A percentile compares a stretch with the other conserved stretches of the same genome.
Evolutionary conservation across 805 yeast species (phyloP).

Genomic region (Saturnispora diversa): DNA sequence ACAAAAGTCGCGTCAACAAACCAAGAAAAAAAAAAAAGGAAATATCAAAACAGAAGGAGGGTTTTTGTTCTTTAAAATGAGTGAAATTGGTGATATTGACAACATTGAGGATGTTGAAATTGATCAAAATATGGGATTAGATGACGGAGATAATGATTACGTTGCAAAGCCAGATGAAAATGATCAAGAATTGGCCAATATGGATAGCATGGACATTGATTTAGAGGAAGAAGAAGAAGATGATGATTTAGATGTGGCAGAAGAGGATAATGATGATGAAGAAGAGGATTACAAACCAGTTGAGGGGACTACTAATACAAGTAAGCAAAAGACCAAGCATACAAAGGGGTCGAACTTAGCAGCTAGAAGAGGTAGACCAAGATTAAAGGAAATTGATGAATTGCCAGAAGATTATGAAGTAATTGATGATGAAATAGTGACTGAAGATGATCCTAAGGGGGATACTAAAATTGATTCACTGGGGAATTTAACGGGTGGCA

Average conservation of each 20-base stretch:
- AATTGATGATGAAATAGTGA: conserved; percentile 66
- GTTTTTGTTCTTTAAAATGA: conserved; percentile 2
- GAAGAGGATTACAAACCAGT: conserved; percentile 19
- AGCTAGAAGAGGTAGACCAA: conserved; percentile 16
- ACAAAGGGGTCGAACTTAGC: conserved; percentile 10
- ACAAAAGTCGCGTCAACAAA: not conserved
- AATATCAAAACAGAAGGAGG: not conserved
- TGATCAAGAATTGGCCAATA: conserved; percentile 2
- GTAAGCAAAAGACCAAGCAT: conserved; percentile 6
- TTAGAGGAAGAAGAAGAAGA: conserved; percentile 19
- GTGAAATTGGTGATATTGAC: not conserved
- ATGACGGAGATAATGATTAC: not conserved
- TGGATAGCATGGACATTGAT: conserved; percentile 15
- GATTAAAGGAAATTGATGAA: conserved; percentile 10
- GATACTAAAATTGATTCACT: conserved; percentile 57
- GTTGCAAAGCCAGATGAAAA: not conserved
- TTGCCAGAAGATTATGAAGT: conserved; percentile 33
- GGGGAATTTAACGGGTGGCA: conserved; percentile 64
- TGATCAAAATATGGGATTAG: not conserved
- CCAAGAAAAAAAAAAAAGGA: not conserved
- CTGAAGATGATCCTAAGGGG: conserved; percentile 74
- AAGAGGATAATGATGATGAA: conserved; percentile 13
- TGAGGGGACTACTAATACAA: conserved; percentile 19
- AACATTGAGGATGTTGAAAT: not conserved
- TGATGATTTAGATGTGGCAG: conserved; percentile 21